These are phyloP conservation scores for Bryoerythrophyllum caledonicum DNA, from an alignment of 225 moss, liverwort and hornwort species.

Conservation along the genomic window DNA sequence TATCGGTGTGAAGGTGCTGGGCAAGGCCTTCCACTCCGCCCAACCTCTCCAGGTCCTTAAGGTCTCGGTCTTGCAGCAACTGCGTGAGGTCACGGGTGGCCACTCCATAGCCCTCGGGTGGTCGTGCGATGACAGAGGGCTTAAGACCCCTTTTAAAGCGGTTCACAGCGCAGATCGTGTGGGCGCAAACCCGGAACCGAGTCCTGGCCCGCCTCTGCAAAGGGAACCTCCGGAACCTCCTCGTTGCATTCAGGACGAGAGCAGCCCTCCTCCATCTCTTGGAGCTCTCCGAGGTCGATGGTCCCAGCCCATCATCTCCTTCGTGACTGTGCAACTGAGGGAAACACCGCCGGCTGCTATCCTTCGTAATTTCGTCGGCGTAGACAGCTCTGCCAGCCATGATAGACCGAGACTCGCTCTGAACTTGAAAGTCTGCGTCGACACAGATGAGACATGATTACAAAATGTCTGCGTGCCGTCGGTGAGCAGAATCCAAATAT, in stretches of 20 bases:
- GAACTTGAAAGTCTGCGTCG: too few relatives aligned
- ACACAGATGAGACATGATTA: not conserved
- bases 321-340: not conserved
- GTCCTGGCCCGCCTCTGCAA: not conserved
- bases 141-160: not conserved
- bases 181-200: not conserved
- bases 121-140: not conserved
- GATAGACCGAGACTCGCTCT: not conserved
- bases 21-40: not conserved
- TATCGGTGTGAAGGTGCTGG: not conserved
- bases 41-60: not conserved
- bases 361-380: not conserved
- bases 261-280: constrained; percentile 6
- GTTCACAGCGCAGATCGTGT: not conserved
- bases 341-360: not conserved
- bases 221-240: constrained; percentile 2
- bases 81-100: not conserved
- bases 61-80: not conserved
- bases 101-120: not conserved
- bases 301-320: not conserved
- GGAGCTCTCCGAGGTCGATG: not conserved
- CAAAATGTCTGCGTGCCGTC: not conserved
- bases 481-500: not conserved
- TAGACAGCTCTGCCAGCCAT: not conserved
- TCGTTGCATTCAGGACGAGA: constrained; percentile 6